Percentiles rank a stretch among this genome's conserved stretches.
phyloP scores from a whole-genome alignment of 2,329 filamentous ascomycete genomes.

The Penicillium sp. region DNA sequence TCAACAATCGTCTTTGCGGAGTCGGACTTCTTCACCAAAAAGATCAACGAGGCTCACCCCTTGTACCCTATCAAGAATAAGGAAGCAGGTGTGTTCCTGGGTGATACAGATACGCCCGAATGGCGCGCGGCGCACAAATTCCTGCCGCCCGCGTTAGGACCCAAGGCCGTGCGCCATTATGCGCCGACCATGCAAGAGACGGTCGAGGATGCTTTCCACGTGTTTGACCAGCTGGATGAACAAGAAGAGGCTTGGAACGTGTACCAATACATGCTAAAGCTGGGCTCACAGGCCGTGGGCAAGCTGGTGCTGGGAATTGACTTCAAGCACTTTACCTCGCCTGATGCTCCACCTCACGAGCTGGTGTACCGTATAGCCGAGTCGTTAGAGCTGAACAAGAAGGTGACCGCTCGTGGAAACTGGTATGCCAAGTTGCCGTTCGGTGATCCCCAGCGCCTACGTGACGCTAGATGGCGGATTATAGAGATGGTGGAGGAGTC shows the following conservation, averaged over 20 bases:
- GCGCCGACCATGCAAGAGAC: slow-evolving; percentile 58
- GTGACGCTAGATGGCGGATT: slow-evolving; percentile 13
- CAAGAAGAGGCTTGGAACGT: slow-evolving; percentile 47
- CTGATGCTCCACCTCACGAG: slow-evolving; percentile 50
- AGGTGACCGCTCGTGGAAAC: slow-evolving; percentile 52
- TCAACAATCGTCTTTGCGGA: slow-evolving; percentile 50
- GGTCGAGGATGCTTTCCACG: slow-evolving; percentile 51
- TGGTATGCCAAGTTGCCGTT: slow-evolving; percentile 61
- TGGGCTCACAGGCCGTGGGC: slow-evolving; percentile 45
- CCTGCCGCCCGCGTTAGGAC: slow-evolving; percentile 20
- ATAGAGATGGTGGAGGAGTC: slow-evolving; percentile 21
- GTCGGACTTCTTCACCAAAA: slow-evolving; percentile 55
- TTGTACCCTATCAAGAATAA: slow-evolving; percentile 29
- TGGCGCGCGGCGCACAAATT: slow-evolving; percentile 58
- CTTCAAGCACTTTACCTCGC: slow-evolving; percentile 44
- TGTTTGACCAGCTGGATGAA: slow-evolving; percentile 51
- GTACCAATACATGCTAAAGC: slow-evolving; percentile 52
- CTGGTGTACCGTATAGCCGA: slow-evolving; percentile 54
- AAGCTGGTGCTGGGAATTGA: slow-evolving; percentile 48
- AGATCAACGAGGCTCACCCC: slow-evolving; percentile 41
- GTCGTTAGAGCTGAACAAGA: slow-evolving; percentile 58
- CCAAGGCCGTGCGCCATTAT: slow-evolving; percentile 40
- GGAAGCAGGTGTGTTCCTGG: slow-evolving; percentile 32
- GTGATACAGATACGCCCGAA: slow-evolving; percentile 32
- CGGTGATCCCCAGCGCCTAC: slow-evolving; percentile 52